Base-by-base conservation (phyloP, 306 rosid genomes). In the Lablab purpureus region DNA sequence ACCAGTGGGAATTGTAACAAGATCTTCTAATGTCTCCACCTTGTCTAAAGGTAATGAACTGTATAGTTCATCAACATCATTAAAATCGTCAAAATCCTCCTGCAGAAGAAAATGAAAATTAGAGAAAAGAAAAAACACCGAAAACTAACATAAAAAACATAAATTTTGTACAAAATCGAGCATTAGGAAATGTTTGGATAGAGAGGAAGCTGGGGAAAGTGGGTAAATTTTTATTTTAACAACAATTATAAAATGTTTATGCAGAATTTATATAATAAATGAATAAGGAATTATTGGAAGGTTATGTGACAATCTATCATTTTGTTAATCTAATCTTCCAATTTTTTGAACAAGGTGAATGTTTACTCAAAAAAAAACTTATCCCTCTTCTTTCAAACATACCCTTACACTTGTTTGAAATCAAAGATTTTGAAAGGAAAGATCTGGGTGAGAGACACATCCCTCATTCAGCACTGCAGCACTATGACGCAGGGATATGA, bases 21-120 rank as follows among this genome's bases (percentile, higher is more conserved):
- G 89, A 77, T 95, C 99, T 91, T 95, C 99, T 45, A 92, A 90
- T 43, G 94, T 87, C 77, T 95, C 99, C 87, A 95, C 99, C 87
- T 89, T 95, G 78, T 95, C 99, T 67, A 92, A 72, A 54, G 98
- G 94, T 64, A 95, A 83, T 37, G 96, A 85, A 84, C 81, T 86
- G 86, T 95, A 95, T 78, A 95, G 91, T 54, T 92, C 98, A 84
- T 95, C 99, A 73, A 92, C 98, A 36, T 95, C 99, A 84, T 68
- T 75, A 74, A 95, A 95, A 2, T 92, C 98, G 9, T 92, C 98
- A 83, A 92, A 92, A 84, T 92, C 97, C 45, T 95, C 99, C 99
- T 95, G 82, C 60, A 9, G 63, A 79, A 83, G 52, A 47, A 52
- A 68, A 41, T 23, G 37, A 37, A 64, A 37, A 41, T 43, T 56